Evolutionary conservation across 2,329 filamentous ascomycete species (phyloP).

Genomic region (Phialophora macrospora): DNA sequence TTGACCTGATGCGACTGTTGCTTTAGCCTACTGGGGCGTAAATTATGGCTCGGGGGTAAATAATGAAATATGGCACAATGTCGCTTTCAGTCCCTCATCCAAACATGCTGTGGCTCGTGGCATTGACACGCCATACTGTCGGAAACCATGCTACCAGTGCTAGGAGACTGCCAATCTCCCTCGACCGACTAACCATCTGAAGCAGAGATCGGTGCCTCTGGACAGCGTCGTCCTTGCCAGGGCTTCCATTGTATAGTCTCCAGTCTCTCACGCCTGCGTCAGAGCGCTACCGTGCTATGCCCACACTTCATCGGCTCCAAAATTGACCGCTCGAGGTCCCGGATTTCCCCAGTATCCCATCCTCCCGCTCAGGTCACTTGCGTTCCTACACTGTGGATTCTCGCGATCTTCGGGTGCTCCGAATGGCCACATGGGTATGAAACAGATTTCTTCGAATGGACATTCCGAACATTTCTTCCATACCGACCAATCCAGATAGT

Average conservation of each 20-base stretch:
- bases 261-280: neutral
- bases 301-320: neutral
- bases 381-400: slow-evolving; percentile 52
- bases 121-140: neutral
- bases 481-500: slow-evolving; percentile 62
- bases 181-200: neutral
- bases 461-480: slow-evolving; percentile 64
- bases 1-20: neutral
- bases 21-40: neutral
- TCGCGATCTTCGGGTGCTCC: slow-evolving; percentile 61
- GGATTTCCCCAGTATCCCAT: slow-evolving; percentile 22
- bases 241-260: neutral
- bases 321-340: neutral
- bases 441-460: slow-evolving; percentile 59
- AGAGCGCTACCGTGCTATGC: neutral
- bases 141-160: neutral
- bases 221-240: neutral
- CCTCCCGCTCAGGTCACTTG: slow-evolving; percentile 22
- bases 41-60: neutral
- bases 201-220: neutral
- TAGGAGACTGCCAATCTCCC: neutral
- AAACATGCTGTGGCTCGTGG: neutral
- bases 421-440: slow-evolving; percentile 68
- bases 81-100: neutral
- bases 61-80: neutral